These are phyloP conservation scores for Fusarium torreyae DNA, from an alignment of 2,329 filamentous ascomycete genomes.

Conservation along the genomic window DNA sequence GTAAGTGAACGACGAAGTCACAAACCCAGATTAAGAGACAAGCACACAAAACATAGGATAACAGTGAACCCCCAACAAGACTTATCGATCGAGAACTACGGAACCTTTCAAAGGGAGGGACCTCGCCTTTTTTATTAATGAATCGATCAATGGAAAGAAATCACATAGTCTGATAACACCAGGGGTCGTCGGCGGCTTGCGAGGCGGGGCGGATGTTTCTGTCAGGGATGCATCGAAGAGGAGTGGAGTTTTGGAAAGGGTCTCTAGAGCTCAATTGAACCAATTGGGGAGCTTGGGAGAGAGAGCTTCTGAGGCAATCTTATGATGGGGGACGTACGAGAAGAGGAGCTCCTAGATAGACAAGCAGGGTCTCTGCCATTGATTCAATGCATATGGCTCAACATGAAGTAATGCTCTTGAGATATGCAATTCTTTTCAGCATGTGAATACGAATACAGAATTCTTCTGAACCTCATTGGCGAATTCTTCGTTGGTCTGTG, in stretches of 20 bases:
- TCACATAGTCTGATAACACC: slow-evolving; percentile 39
- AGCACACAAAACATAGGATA: not conserved
- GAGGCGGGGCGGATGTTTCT: slow-evolving; percentile 39
- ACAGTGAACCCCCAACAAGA: slow-evolving; percentile 2
- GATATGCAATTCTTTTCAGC: not conserved
- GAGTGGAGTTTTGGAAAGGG: slow-evolving; percentile 26
- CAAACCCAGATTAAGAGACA: slow-evolving; percentile 7
- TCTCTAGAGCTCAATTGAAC: slow-evolving; percentile 22
- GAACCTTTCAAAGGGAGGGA: not conserved
- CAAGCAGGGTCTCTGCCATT: slow-evolving; percentile 13
- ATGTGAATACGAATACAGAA: slow-evolving; percentile 35
- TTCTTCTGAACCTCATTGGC: slow-evolving; percentile 11
- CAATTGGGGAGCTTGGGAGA: slow-evolving; percentile 31
- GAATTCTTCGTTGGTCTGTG: slow-evolving; percentile 22
- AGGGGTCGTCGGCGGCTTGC: slow-evolving; percentile 41
- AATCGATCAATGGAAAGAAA: slow-evolving; percentile 19
- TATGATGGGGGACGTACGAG: slow-evolving; percentile 39
- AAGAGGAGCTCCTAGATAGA: slow-evolving; percentile 7
- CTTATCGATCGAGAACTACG: not conserved
- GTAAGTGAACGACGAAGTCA: slow-evolving; percentile 23
- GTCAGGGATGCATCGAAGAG: slow-evolving; percentile 28
- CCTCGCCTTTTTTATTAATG: slow-evolving; percentile 37
- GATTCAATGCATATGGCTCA: not conserved
- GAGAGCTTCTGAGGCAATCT: slow-evolving; percentile 20
- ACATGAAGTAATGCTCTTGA: not conserved